Conservation (phyloP, 2,329 filamentous ascomycete species). For the Chrysosporium keratinophilum region DNA sequence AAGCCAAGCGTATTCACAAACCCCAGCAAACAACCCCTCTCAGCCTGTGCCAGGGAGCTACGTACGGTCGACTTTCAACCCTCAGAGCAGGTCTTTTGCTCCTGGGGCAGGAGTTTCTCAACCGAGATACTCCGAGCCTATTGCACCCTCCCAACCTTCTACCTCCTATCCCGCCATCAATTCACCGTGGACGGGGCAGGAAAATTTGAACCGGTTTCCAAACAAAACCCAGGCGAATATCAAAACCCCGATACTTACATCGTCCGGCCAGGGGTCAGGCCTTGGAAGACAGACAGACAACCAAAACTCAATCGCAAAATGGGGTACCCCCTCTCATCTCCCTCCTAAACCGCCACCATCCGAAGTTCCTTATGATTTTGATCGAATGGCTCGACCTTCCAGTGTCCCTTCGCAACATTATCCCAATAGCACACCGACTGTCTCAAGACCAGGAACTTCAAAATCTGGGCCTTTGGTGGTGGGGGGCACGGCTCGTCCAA, state of each 20-base stretch:
- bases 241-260: not conserved
- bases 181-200: not conserved
- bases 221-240: not conserved
- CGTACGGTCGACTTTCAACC: constrained; percentile 80
- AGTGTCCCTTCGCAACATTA: constrained; percentile 13
- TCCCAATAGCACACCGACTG: constrained; percentile 10
- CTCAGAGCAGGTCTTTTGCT: constrained; percentile 85
- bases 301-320: constrained; percentile 39
- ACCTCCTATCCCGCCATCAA: not conserved
- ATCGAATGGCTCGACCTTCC: constrained; percentile 28
- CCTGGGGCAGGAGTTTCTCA: constrained; percentile 44
- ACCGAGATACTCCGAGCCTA: constrained; percentile 27
- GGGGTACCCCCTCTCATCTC: constrained; percentile 42
- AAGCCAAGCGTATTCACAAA: constrained; percentile 44
- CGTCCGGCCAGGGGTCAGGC: not conserved
- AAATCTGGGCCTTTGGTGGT: constrained; percentile 33
- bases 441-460: constrained; percentile 19
- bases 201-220: constrained; percentile 1
- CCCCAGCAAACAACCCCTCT: constrained; percentile 61
- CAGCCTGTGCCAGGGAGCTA: constrained; percentile 79
- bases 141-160: constrained; percentile 15
- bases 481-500: constrained; percentile 25
- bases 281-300: constrained; percentile 9
- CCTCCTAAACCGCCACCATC: constrained; percentile 43
- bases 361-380: constrained; percentile 34